A percentile compares a stretch with the other conserved stretches of the same genome.
Conservation (phyloP, 2,329 filamentous ascomycete species). For the Fusarium sulawesiense region DNA sequence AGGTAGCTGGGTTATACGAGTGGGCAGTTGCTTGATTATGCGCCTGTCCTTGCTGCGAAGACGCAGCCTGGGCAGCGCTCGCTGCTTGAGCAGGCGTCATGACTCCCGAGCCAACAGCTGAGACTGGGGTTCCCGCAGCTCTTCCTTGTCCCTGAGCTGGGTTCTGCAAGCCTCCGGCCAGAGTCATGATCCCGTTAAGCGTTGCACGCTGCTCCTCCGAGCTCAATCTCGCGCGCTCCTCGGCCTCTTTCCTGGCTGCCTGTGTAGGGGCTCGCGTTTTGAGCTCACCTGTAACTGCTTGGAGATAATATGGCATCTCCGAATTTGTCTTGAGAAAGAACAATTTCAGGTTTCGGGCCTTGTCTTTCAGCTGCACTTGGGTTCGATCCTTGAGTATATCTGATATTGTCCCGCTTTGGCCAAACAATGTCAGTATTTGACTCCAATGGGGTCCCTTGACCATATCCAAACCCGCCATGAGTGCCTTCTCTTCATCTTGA, state of each 20-base stretch:
- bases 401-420: constrained; percentile 80
- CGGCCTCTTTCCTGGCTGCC: constrained; percentile 75
- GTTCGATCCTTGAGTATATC: constrained; percentile 89
- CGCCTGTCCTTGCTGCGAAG: constrained; percentile 35
- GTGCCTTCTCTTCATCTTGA: constrained; percentile 86
- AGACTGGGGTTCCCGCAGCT: constrained; percentile 40
- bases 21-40: constrained; percentile 35
- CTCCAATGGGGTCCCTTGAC: constrained; percentile 95
- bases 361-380: constrained; percentile 93
- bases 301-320: constrained; percentile 88
- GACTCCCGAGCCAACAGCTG: constrained; percentile 46
- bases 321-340: constrained; percentile 93
- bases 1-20: constrained; percentile 28
- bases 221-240: constrained; percentile 69
- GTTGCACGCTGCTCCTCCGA: constrained; percentile 70
- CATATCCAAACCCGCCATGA: constrained; percentile 88
- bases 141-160: constrained; percentile 49
- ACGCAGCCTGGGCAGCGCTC: constrained; percentile 45
- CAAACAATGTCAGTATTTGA: constrained; percentile 87
- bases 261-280: constrained; percentile 85
- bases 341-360: constrained; percentile 87
- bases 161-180: constrained; percentile 65
- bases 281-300: constrained; percentile 88
- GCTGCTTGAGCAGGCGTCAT: constrained; percentile 52
- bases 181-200: constrained; percentile 69